Evolutionary conservation across 768 basidiomycete genomes (phyloP).

Genomic region (Rhodosporidiobolus odoratus): DNA sequence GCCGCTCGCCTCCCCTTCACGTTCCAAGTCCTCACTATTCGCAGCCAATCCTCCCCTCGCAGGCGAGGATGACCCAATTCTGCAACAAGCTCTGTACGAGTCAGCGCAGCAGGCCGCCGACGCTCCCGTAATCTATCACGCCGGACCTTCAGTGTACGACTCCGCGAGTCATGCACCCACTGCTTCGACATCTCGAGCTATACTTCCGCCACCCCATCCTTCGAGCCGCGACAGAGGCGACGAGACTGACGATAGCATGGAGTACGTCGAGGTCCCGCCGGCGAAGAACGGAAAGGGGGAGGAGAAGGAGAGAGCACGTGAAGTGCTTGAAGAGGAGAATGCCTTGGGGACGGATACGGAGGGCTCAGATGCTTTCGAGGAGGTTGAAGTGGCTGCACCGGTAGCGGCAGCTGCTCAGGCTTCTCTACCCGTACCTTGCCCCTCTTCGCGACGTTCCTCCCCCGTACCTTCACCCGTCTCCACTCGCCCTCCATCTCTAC

Average conservation of each 20-base stretch:
- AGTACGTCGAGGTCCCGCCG: slow-evolving; percentile 28
- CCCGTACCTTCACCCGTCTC: not conserved
- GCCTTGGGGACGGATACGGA: slow-evolving; percentile 21
- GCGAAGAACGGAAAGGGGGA: not conserved
- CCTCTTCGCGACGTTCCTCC: not conserved
- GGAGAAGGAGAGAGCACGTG: not conserved
- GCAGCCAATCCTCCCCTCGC: not conserved
- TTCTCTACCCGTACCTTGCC: not conserved
- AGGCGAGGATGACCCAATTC: slow-evolving; percentile 56
- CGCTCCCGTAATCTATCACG: not conserved
- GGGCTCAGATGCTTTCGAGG: slow-evolving; percentile 43
- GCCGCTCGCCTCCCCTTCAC: not conserved
- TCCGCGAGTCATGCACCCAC: not conserved
- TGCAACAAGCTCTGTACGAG: slow-evolving; percentile 60
- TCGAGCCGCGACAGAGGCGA: not conserved
- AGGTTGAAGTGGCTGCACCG: slow-evolving; percentile 24
- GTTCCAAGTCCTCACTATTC: slow-evolving; percentile 5
- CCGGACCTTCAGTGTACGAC: not conserved
- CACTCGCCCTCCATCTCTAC: not conserved
- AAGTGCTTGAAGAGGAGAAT: not conserved
- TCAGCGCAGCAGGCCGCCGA: slow-evolving; percentile 47
- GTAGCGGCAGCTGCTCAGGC: not conserved
- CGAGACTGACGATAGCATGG: slow-evolving; percentile 40
- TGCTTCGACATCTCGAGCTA: not conserved
- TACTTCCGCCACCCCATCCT: not conserved